Percentiles rank a stretch among this genome's conserved stretches.
phyloP scores from a whole-genome alignment of 345 rosid genomes.

The Bruguiera sexangula region DNA sequence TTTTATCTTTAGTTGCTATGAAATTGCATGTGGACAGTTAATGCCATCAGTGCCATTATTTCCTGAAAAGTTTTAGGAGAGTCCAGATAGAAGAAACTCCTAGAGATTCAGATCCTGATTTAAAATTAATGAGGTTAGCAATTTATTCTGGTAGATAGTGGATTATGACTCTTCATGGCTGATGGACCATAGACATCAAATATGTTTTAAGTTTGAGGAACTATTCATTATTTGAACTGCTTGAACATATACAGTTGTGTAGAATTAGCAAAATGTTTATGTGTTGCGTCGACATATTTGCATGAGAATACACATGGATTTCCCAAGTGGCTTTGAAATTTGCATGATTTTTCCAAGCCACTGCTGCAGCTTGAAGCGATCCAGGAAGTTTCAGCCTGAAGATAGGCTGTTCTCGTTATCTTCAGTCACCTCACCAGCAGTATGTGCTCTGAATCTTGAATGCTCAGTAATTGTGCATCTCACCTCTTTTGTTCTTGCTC shows the following conservation, averaged over 20 bases:
- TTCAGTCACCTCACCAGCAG: constrained; percentile 90
- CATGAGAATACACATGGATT: not conserved
- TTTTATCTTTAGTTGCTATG: too few species aligned
- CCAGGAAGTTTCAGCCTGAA: constrained; percentile 94
- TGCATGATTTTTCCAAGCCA: constrained; percentile 3
- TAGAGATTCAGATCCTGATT: too few species aligned
- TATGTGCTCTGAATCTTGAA: constrained; percentile 35
- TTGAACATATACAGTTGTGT: not conserved
- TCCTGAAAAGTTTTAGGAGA: too few species aligned
- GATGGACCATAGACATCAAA: not conserved
- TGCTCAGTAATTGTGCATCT: not conserved
- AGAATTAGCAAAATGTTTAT: too few species aligned
- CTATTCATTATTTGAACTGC: not conserved
- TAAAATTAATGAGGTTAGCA: not conserved
- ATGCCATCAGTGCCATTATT: too few species aligned
- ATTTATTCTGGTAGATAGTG: not conserved
- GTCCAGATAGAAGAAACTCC: too few species aligned
- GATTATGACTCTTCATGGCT: not conserved
- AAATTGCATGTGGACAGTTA: too few species aligned
- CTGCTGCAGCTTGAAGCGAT: constrained; percentile 75
- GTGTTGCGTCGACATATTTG: not conserved
- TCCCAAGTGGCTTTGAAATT: not conserved
- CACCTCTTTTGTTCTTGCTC: not conserved
- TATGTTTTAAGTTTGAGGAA: not conserved
- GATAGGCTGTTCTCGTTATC: constrained; percentile 93